Conservation (phyloP, 768 basidiomycete species). For the Gloeostereum incarnatum region DNA sequence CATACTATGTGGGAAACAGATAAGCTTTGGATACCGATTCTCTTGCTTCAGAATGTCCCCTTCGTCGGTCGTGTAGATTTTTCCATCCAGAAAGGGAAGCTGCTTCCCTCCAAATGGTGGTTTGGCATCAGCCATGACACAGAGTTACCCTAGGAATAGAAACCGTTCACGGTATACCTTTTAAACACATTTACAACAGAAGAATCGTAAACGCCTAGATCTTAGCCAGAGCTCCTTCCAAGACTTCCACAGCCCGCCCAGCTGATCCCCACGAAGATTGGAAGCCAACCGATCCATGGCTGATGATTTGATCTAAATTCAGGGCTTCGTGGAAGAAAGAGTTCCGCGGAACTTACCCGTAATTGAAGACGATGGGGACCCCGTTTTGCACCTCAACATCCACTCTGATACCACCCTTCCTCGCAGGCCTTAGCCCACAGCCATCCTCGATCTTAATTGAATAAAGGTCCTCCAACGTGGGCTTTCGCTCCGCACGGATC, state of each 20-base stretch:
- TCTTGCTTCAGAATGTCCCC: slow-evolving; percentile 27
- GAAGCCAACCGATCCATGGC: slow-evolving; percentile 55
- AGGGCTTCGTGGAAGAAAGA: slow-evolving; percentile 8
- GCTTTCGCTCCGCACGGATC: too few species aligned
- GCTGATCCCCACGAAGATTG: slow-evolving; percentile 63
- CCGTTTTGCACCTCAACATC: too few species aligned
- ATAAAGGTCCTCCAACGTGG: too few species aligned
- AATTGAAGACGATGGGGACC: too few species aligned
- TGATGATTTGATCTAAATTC: slow-evolving; percentile 11
- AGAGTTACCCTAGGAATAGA: neutral
- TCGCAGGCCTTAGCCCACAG: too few species aligned
- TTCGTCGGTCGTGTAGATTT: slow-evolving; percentile 41
- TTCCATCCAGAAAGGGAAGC: slow-evolving; percentile 17
- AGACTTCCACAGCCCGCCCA: slow-evolving; percentile 31
- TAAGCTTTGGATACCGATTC: slow-evolving; percentile 56
- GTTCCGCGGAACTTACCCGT: too few species aligned
- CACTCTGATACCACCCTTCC: too few species aligned
- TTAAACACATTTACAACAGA: neutral
- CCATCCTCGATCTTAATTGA: too few species aligned
- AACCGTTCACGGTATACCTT: slow-evolving; percentile 2
- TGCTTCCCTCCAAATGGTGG: slow-evolving; percentile 35
- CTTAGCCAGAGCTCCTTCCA: slow-evolving; percentile 30
- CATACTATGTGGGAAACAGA: slow-evolving; percentile 57
- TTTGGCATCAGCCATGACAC: slow-evolving; percentile 16
- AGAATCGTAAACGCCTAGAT: neutral